phyloP scores from a whole-genome alignment of 345 rosid genomes.

The Kandelia obovata region DNA sequence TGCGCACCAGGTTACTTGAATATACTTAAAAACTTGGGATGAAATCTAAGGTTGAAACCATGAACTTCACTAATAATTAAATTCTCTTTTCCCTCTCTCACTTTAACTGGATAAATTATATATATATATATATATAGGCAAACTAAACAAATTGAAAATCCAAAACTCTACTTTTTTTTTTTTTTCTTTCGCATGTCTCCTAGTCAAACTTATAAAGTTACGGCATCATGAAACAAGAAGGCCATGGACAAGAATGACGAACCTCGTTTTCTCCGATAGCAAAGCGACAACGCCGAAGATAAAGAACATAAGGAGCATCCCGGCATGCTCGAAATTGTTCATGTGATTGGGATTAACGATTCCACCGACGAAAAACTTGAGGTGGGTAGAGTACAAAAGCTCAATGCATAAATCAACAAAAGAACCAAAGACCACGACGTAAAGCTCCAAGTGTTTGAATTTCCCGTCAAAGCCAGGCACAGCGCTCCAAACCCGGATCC shows the following conservation, averaged over 20 bases:
- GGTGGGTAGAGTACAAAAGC: slow-evolving; percentile 90
- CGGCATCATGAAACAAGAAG: slow-evolving; percentile 3
- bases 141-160: too few relatives aligned
- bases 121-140: too few relatives aligned
- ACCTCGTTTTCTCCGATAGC: slow-evolving; percentile 84
- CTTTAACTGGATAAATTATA: too few relatives aligned
- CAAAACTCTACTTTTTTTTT: neutral
- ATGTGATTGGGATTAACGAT: slow-evolving; percentile 78
- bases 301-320: slow-evolving; percentile 97
- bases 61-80: too few relatives aligned
- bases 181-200: neutral
- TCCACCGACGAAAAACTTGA: slow-evolving; percentile 70
- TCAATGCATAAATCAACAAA: slow-evolving; percentile 80
- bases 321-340: slow-evolving; percentile 94
- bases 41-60: too few relatives aligned
- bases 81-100: too few relatives aligned
- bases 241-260: slow-evolving; percentile 6
- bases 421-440: slow-evolving; percentile 67
- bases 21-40: too few relatives aligned
- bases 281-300: slow-evolving; percentile 61
- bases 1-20: too few relatives aligned
- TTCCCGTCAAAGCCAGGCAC: slow-evolving; percentile 77
- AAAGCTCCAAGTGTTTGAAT: slow-evolving; percentile 78
- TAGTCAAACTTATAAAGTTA: neutral
- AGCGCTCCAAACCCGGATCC: slow-evolving; percentile 81